Evolutionary conservation across 805 yeast genomes (phyloP).

Genomic region (Candida pini): DNA sequence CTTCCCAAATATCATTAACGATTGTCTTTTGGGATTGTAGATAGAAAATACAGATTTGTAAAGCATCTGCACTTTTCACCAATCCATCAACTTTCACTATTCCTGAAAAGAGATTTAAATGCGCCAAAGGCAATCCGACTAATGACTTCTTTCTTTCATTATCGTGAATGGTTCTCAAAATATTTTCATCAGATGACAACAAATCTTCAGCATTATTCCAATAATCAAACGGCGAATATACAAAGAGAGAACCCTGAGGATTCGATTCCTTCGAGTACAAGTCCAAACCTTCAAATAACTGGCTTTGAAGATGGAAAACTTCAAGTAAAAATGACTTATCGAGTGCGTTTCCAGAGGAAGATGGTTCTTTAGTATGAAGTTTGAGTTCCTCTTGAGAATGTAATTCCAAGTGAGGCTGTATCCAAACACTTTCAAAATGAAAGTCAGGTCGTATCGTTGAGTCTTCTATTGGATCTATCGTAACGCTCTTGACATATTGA

Average conservation of each 20-base stretch:
- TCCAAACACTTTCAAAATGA: slow-evolving; percentile 30
- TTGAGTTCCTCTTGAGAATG: slow-evolving; percentile 15
- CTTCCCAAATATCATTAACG: slow-evolving; percentile 27
- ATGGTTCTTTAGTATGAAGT: slow-evolving; percentile 1
- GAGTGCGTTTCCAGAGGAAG: slow-evolving; percentile 22
- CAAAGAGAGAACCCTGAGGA: slow-evolving; percentile 6
- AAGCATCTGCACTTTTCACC: slow-evolving; percentile 34
- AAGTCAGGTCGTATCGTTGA: slow-evolving; percentile 13
- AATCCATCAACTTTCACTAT: slow-evolving; percentile 38
- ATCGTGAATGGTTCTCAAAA: slow-evolving; percentile 35
- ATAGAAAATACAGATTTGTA: slow-evolving; percentile 32
- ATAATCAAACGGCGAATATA: slow-evolving; percentile 37
- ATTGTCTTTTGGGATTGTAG: slow-evolving; percentile 6
- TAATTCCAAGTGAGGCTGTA: slow-evolving; percentile 24
- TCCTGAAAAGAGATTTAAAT: slow-evolving; percentile 32
- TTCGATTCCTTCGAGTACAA: slow-evolving; percentile 4
- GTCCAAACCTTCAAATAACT: slow-evolving; percentile 22
- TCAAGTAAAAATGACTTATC: slow-evolving; percentile 32
- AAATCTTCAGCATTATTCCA: slow-evolving; percentile 34
- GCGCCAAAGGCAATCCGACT: slow-evolving; percentile 20
- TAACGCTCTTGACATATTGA: slow-evolving; percentile 12
- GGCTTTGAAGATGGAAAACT: slow-evolving; percentile 30
- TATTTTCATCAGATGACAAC: slow-evolving; percentile 29
- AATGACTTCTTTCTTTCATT: slow-evolving; percentile 17
- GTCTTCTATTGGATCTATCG: slow-evolving; percentile 8